Base-by-base conservation (phyloP, 371 early-diverging fungal genomes). In the Apophysomyces elegans region DNA sequence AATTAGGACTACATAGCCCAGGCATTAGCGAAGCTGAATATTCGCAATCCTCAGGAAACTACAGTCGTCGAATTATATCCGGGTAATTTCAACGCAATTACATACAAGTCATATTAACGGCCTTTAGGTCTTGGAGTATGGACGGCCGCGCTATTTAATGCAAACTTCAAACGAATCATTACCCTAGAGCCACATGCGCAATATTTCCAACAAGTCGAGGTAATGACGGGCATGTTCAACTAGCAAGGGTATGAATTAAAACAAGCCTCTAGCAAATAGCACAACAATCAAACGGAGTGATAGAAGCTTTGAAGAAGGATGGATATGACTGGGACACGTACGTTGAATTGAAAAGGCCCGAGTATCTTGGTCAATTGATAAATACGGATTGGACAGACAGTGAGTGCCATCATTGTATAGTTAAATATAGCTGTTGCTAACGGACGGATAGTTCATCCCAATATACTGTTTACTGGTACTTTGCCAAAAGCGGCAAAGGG, bases 311-410 rank as follows among this genome's bases (percentile, higher is more conserved):
- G n/a, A 75, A 75, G 26, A 70, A 72, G 16, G 84, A 83, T 45
- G 81, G 81, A 2, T 83, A 83, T 54, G 72, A 78, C 41, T 83
- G 84, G 84, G 76, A 79, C 1, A 74, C 81, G 0, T 83, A 80
- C 44, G 57, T 59, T 4, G 66, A 71, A 14, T 63, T 83, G 8
- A 83, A 71, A 43, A 63, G 70, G 26, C 68, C 71, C 2, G 47
- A 76, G 7, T 78, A 74, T 46, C 56, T 83, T 18, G 77, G 80
- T 0, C 11, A 50, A 0, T 43, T 76, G 13, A 73, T 65, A 13
- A 67, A 63, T 21, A 56, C 56, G 8, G 78, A 83, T 41, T 79
- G 80, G 79, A 68, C 74, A 47, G 16, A 72, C 67, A 70, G 82
- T 77, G 70, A 59, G n/a, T 11, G 5, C 21, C 58, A n/a, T 26